A percentile compares a stretch with the other conserved stretches of the same genome.
phyloP scores from a whole-genome alignment of 176 grass and related monocot genomes.

The Eragrostis curvula region DNA sequence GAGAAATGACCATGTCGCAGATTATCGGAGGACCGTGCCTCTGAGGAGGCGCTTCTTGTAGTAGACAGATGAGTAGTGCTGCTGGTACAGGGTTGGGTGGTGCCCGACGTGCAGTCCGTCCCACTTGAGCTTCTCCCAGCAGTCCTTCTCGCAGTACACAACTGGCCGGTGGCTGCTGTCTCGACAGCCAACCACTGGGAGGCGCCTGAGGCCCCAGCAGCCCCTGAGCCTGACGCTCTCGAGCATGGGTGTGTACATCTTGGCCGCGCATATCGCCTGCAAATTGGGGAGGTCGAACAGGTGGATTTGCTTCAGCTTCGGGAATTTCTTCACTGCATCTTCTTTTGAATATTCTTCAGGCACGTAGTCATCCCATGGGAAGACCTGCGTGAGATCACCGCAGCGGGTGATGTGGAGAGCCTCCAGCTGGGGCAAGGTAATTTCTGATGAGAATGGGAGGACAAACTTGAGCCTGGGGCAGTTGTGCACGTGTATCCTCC shows the following conservation, averaged over 20 bases:
- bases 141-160: conserved; percentile 10
- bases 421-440: background rate
- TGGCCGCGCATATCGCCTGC: background rate
- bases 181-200: background rate
- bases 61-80: background rate
- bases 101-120: background rate
- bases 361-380: background rate
- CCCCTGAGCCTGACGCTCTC: background rate
- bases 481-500: background rate
- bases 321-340: background rate
- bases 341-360: background rate
- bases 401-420: conserved; percentile 8
- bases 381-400: background rate
- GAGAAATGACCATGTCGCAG: too few relatives aligned
- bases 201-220: background rate
- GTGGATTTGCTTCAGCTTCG: background rate
- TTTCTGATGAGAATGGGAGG: background rate
- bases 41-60: background rate
- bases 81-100: background rate
- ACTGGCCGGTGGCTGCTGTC: background rate
- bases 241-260: background rate
- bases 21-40: conserved; percentile 3
- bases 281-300: background rate
- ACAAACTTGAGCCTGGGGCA: conserved; percentile 25
- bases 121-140: conserved; percentile 17